Conservation (phyloP, 441 rosid species). For the Francoa sonchifolia region DNA sequence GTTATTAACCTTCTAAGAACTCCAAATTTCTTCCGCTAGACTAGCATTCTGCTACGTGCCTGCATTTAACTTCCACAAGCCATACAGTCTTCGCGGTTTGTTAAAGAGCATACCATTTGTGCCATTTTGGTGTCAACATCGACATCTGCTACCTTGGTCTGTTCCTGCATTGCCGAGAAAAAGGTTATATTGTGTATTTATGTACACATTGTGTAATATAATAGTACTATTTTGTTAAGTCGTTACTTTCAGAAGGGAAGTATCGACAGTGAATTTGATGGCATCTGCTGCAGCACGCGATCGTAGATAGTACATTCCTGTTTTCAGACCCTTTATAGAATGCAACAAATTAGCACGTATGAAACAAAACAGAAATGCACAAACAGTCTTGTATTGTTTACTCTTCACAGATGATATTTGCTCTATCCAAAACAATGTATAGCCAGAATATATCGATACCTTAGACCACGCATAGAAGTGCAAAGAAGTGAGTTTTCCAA, state of each 20-base stretch:
- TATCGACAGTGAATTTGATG: slow-evolving; percentile 84
- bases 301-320: slow-evolving; percentile 81
- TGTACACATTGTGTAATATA: no score
- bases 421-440: no score
- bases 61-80: slow-evolving; percentile 82
- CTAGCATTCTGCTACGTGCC: no score
- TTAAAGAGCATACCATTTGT: slow-evolving; percentile 75
- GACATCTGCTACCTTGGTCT: slow-evolving; percentile 16
- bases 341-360: no score
- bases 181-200: no score
- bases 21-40: no score
- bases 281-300: slow-evolving; percentile 97
- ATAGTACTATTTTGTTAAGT: no score
- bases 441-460: slow-evolving; percentile 23
- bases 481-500: slow-evolving; percentile 68
- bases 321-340: slow-evolving; percentile 66
- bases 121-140: slow-evolving; percentile 52
- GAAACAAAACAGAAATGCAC: no score
- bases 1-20: no score
- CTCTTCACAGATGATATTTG: no score
- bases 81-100: slow-evolving; percentile 80
- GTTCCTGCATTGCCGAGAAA: slow-evolving; percentile 24
- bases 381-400: no score
- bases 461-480: slow-evolving; percentile 79
- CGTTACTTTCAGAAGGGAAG: slow-evolving; percentile 44